Evolutionary conservation across 2,329 filamentous ascomycete species (phyloP).

Genomic region (Trichoderma sp.): DNA sequence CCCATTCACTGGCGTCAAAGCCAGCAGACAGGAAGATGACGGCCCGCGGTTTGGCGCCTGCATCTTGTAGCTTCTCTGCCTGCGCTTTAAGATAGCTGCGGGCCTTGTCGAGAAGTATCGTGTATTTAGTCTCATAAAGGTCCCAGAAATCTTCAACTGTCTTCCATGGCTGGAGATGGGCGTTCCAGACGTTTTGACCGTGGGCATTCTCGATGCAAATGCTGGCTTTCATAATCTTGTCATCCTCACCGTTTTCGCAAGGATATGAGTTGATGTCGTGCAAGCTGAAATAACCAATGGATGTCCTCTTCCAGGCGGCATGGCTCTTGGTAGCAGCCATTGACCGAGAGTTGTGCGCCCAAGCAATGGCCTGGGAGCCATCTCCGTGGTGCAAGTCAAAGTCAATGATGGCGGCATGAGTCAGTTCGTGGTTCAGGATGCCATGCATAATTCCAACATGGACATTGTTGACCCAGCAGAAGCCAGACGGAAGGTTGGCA

Average conservation of each 20-base stretch:
- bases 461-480: slow-evolving; percentile 99
- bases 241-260: slow-evolving; percentile 88
- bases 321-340: slow-evolving; percentile 65
- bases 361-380: slow-evolving; percentile 92
- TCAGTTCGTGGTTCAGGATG: slow-evolving; percentile 78
- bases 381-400: slow-evolving; percentile 92
- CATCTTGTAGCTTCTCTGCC: slow-evolving; percentile 61
- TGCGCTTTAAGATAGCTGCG: slow-evolving; percentile 74
- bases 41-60: slow-evolving; percentile 68
- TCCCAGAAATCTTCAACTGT: slow-evolving; percentile 83
- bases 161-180: slow-evolving; percentile 88
- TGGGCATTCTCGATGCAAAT: slow-evolving; percentile 93
- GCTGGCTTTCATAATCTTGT: slow-evolving; percentile 92
- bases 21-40: slow-evolving; percentile 95
- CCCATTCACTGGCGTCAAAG: slow-evolving; percentile 96
- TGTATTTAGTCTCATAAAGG: slow-evolving; percentile 80
- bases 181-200: slow-evolving; percentile 93
- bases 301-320: slow-evolving; percentile 74
- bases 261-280: slow-evolving; percentile 99
- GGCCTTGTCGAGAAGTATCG: slow-evolving; percentile 76
- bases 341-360: slow-evolving; percentile 81
- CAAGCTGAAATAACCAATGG: slow-evolving; percentile 93
- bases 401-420: slow-evolving; percentile 91
- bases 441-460: slow-evolving; percentile 95
- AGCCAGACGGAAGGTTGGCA: slow-evolving; percentile 83